Base-by-base conservation (phyloP, 805 yeast genomes). In the Kregervanrija pseudodelftensis region DNA sequence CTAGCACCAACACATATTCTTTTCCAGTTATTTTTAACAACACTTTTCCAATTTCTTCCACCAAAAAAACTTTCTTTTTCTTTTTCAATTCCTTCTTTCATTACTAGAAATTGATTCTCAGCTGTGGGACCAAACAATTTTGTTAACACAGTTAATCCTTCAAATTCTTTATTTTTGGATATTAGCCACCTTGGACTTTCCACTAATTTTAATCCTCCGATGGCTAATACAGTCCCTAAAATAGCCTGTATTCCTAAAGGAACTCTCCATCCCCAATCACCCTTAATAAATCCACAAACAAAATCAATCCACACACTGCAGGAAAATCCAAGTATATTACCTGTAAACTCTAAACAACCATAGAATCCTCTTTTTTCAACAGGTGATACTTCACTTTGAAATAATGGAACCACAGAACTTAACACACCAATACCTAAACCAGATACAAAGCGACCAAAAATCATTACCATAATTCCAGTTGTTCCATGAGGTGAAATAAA, bases 141-240 rank as follows among this genome's bases (percentile, higher is more conserved):
- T 4, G 17, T 37, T 42, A 70, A 59, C 11, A 65, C 67, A 12
- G 35, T 58, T 46, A 66, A 73, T 4, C 80, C 80, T 47, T 73
- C 72, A 42, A 72, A 76, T 49, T 82, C 87, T 48, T 68, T 69
- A 54, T 86, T 93, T 37, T 80, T 80, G 56, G 83, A 87, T 38
- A 88, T 65, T 41, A 89, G 69, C 95, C 95, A 88, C 52, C 95
- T 72, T 4, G 96, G 96, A 37, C 90, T 80, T 57, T 88, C 96
- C 5, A 85, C 88, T 39, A 89, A 80, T 53, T 85, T 70, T 43
- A 81, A 76, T 2, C 91, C 84, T 9, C 96, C 96, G 5, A 77
- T 44, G 17, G 79, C 76, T 15, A 88, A 67, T 5, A 81, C 63
- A 3, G 74, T 47, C 0, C 95, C 95, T 53, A 88, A 74, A 2